Base-by-base conservation (phyloP, 2,329 filamentous ascomycete species). In the Nigrospora sphaerica region DNA sequence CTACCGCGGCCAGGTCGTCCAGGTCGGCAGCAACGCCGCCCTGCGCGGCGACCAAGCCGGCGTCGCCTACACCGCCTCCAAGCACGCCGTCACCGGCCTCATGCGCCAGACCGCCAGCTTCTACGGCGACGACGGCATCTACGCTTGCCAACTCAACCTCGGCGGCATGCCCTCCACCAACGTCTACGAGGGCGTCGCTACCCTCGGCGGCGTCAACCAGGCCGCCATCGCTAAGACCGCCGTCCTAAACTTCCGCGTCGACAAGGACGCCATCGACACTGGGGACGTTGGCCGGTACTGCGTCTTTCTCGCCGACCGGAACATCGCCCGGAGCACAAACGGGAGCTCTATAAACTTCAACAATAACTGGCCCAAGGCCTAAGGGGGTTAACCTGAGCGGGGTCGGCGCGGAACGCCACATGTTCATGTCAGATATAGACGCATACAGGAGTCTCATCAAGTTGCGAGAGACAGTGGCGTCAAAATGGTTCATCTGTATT, bases 31-130 rank as follows among this genome's bases (percentile, higher is more conserved):
- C 19, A 47, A 53, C 11, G 50, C 54, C 14, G 46, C 49, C 12
- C 11, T 49, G 14, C 45, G 53, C 11, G 54, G 52, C 40, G 3
- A 49, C 32, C 48, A 19, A 17, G 59, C 57, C 5, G 74, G 74
- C 28, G 69, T 65, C 12, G 72, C 74, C 16, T 78, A 79, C 55
- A 77, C 74, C 0, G 67, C 69, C 1, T 70, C 66, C 59, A 79
- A 80, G 61, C 75, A 79, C 52, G 77, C 71, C 11, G 56, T 80
- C 13, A 54, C 77, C 3, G 77, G 73, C 1, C 59, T 81, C 47
- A 78, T 75, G 13, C 76, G 74, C 59, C 81, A 76, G 60, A 82
- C 76, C 13, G 78, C 77, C 3, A 68, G 71, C 0, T 76, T 69
- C 54, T 83, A 83, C 54, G 71, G 70, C 1, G 62, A 64, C 31